Percentiles rank a stretch among this genome's conserved stretches.
phyloP scores from a whole-genome alignment of 2,329 filamentous ascomycete species.

The Aquanectria penicillioides region DNA sequence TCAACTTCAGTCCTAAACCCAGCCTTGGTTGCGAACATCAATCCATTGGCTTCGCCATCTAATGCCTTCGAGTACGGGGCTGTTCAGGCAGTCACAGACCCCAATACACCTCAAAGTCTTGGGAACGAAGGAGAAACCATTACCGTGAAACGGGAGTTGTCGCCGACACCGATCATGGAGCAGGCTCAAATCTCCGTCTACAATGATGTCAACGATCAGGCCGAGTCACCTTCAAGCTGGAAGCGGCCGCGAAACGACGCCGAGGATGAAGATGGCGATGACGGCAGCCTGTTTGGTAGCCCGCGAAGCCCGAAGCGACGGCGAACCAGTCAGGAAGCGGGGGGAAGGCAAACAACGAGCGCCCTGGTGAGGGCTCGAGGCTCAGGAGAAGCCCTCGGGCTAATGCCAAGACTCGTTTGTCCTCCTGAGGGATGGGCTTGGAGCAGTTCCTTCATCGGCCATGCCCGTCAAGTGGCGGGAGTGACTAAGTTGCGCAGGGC shows the following conservation, averaged over 20 bases:
- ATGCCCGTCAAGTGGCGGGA: slow-evolving; percentile 6
- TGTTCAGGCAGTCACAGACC: neutral
- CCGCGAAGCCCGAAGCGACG: slow-evolving; percentile 1
- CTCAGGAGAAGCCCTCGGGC: slow-evolving; percentile 13
- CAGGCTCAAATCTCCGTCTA: neutral
- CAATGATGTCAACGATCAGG: neutral
- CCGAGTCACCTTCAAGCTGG: neutral
- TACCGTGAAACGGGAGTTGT: too few species aligned
- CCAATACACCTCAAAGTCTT: neutral
- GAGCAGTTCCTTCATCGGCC: neutral
- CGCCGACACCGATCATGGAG: too few species aligned
- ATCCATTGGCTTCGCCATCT: too few species aligned
- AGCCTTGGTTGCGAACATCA: too few species aligned
- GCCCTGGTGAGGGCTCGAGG: slow-evolving; percentile 10
- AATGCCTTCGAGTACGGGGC: neutral
- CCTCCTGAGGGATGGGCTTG: neutral
- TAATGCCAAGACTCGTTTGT: neutral
- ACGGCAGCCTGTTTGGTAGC: slow-evolving; percentile 3
- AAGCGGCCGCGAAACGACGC: slow-evolving; percentile 8
- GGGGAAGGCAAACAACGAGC: neutral
- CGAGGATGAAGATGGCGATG: neutral
- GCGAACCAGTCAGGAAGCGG: neutral
- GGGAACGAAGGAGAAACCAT: neutral
- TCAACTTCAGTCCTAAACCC: neutral
- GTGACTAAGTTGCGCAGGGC: slow-evolving; percentile 1